Evolutionary conservation across 129 eudicot species (phyloP).

Genomic region (Dittrichia graveolens): DNA sequence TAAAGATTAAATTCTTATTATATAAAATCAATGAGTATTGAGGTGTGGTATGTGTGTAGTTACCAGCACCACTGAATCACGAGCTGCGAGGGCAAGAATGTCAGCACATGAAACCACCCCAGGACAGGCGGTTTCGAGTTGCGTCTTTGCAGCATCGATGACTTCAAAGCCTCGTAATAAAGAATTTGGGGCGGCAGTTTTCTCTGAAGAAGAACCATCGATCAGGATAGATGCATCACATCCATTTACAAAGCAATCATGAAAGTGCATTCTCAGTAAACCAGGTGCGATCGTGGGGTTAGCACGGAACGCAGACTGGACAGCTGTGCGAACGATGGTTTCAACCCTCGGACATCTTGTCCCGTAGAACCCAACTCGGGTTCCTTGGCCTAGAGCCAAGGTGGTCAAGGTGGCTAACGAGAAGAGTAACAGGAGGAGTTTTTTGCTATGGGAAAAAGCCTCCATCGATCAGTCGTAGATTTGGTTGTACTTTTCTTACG

Average conservation of each 20-base stretch:
- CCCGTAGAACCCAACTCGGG: constrained; percentile 47
- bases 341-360: constrained; percentile 57
- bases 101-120: constrained; percentile 35
- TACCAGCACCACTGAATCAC: constrained; percentile 61
- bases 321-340: constrained; percentile 45
- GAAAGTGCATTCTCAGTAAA: constrained; percentile 30
- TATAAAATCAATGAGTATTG: background rate
- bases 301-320: constrained; percentile 40
- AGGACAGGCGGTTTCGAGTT: constrained; percentile 21
- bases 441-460: background rate
- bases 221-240: constrained; percentile 25
- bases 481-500: background rate
- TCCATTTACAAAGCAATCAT: constrained; percentile 27
- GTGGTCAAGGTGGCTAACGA: constrained; percentile 28
- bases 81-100: constrained; percentile 34
- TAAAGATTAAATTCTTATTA: too few species aligned
- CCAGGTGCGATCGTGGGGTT: constrained; percentile 34
- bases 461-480: background rate
- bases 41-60: background rate
- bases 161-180: constrained; percentile 64
- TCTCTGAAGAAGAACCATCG: constrained; percentile 47
- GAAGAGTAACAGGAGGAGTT: constrained; percentile 14
- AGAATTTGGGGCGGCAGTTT: constrained; percentile 46
- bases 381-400: constrained; percentile 40
- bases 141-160: constrained; percentile 28